These are phyloP conservation scores for Tripidium arundinaceum DNA, from an alignment of 202 grass and related monocot species.

Conservation along the genomic window DNA sequence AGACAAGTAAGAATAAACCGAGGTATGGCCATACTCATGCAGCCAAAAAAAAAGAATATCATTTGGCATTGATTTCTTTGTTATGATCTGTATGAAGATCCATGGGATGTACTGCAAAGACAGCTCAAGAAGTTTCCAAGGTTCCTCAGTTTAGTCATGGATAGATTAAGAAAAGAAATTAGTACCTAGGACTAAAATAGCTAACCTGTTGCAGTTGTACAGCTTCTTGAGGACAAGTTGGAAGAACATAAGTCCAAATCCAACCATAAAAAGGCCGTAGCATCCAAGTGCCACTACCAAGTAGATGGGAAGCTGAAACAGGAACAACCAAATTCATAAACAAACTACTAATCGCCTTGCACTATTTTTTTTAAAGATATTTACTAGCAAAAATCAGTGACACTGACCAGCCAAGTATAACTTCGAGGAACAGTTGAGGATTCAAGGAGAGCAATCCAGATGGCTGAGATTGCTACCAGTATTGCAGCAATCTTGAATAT, in stretches of 20 bases:
- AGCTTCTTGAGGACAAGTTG: conserved; percentile 83
- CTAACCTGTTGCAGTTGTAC: conserved; percentile 74
- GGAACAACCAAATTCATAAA: background rate
- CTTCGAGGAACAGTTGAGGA: conserved; percentile 59
- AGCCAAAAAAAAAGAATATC: background rate
- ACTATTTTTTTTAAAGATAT: background rate
- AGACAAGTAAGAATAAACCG: background rate
- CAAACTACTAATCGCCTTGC: background rate
- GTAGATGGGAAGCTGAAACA: conserved; percentile 82
- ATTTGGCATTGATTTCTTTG: background rate
- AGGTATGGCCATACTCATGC: background rate
- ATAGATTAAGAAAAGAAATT: background rate
- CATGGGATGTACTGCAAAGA: background rate
- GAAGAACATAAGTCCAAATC: conserved; percentile 88
- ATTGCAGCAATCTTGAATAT: conserved; percentile 65
- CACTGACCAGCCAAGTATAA: conserved; percentile 86
- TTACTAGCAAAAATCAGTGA: background rate
- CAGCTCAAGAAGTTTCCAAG: background rate
- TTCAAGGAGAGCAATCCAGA: conserved; percentile 63
- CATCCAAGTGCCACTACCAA: conserved; percentile 73
- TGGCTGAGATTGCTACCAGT: conserved; percentile 48
- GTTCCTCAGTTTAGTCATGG: background rate
- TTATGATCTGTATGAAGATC: background rate
- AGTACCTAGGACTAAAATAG: background rate
- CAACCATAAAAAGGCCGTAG: conserved; percentile 95